These are phyloP conservation scores for Salvia miltiorrhiza DNA, from an alignment of 257 asterid genomes.

Conservation along the genomic window DNA sequence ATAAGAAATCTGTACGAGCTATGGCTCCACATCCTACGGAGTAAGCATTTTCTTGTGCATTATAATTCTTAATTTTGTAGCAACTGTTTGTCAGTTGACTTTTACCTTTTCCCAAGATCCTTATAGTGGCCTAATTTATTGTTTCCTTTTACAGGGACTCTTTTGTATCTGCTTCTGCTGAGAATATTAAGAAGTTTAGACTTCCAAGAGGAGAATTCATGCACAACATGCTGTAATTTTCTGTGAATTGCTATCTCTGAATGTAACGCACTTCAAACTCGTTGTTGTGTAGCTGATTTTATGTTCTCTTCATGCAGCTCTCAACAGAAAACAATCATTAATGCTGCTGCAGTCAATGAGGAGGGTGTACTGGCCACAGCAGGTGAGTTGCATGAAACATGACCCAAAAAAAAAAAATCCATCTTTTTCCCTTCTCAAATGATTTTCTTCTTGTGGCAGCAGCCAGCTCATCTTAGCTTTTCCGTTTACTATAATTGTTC, in stretches of 20 bases:
- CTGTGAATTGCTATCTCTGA: no score
- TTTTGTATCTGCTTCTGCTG: slow-evolving; percentile 98
- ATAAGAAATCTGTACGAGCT: slow-evolving; percentile 87
- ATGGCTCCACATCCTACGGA: slow-evolving; percentile 84
- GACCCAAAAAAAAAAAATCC: neutral
- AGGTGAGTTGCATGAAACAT: slow-evolving; percentile 46
- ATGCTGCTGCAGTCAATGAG: slow-evolving; percentile 84
- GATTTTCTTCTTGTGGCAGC: neutral
- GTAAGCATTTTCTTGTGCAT: slow-evolving; percentile 30
- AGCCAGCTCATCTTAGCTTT: no score
- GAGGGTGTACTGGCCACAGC: slow-evolving; percentile 89
- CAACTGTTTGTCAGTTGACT: neutral
- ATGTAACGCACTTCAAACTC: neutral
- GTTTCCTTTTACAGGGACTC: slow-evolving; percentile 56
- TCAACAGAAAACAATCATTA: slow-evolving; percentile 94
- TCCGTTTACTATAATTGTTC: neutral
- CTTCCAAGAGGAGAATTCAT: slow-evolving; percentile 98
- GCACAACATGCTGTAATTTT: slow-evolving; percentile 99
- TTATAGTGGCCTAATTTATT: slow-evolving; percentile 16
- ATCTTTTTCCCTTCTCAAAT: neutral
- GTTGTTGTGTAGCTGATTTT: neutral
- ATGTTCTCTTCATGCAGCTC: slow-evolving; percentile 47
- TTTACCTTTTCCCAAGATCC: slow-evolving; percentile 10
- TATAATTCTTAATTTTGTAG: slow-evolving; percentile 1
- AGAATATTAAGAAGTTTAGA: slow-evolving; percentile 80